phyloP scores from a whole-genome alignment of 106 monocot species.

The Acanthochlamys bracteata region DNA sequence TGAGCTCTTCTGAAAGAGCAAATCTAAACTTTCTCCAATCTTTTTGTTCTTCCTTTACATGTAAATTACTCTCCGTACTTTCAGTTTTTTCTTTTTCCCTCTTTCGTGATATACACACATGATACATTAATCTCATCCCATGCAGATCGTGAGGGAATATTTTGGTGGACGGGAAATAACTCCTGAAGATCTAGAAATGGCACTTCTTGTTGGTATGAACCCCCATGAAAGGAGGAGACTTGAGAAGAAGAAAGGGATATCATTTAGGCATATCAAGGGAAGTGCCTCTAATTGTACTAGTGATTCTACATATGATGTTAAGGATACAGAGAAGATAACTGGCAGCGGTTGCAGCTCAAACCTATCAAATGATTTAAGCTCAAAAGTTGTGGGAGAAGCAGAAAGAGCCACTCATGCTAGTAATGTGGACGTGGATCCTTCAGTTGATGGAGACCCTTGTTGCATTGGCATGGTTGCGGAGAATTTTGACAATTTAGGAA shows the following conservation, averaged over 20 bases:
- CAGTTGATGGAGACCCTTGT: conserved; percentile 11
- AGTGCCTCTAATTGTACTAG: conserved; percentile 6
- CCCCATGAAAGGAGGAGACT: conserved; percentile 71
- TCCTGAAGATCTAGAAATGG: conserved; percentile 64
- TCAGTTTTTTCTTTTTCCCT: background rate
- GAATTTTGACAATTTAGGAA: conserved; percentile 5
- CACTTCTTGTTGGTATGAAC: conserved; percentile 90
- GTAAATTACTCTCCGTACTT: background rate
- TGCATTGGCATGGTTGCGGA: conserved; percentile 1
- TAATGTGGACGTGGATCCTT: conserved; percentile 1
- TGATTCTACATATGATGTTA: too few relatives aligned
- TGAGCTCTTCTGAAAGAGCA: too few relatives aligned
- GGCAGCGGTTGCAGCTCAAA: too few relatives aligned
- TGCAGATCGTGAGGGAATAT: conserved; percentile 73
- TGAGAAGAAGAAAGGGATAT: conserved; percentile 66
- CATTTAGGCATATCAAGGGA: conserved; percentile 18
- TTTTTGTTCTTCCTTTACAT: background rate
- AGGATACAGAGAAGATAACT: too few relatives aligned
- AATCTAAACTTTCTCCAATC: too few relatives aligned
- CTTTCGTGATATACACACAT: background rate
- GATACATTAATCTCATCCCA: too few relatives aligned
- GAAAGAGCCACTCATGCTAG: background rate
- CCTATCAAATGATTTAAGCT: too few relatives aligned
- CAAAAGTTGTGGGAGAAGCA: conserved; percentile 1
- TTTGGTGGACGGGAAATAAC: conserved; percentile 80